Evolutionary conservation across 2,329 filamentous ascomycete genomes (phyloP), one percentile per base, ranked within the genome.

Genomic region (Cytospora paraplurivora): DNA sequence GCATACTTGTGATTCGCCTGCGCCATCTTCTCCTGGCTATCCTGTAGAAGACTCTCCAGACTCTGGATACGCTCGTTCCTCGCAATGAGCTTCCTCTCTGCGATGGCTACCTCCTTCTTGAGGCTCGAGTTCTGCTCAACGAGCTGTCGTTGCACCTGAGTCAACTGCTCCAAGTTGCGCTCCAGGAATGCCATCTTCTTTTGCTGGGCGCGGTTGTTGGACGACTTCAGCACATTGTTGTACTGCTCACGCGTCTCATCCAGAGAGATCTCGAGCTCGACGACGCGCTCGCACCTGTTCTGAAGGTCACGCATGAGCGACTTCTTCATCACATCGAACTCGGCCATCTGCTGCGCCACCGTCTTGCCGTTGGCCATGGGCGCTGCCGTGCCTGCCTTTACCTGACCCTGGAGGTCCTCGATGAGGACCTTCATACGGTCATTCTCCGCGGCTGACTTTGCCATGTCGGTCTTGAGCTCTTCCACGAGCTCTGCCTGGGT

Each of bases 181-280:
- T 99, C 95, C 57, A 99, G 81, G 85, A 99, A 99, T 17, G 95
- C 96, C 91, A 99, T 98, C 86, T 99, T 99, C 90, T 99, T 99
- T 79, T 99, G 95, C 81, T 99, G 95, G 32, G 95, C 94, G 65
- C 95, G 90, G 82, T 96, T 98, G 82, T 99, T 99, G 69, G 92
- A 97, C 56, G 92, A 95, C 62, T 94, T 89, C 64, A 99, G 85
- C 66, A 99, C 95, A 72, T 97, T 97, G 82, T 99, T 98, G 81
- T 99, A 99, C 79, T 99, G 95, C 81, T 99, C 95, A 62, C 95
- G 88, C 0, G 95, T 97, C 81, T 97, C 93, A 74, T 99, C 95
- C 57, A 99, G 85, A 41, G 92, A 96, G 72, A 99, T 99, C 78
- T 99, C 95, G 34, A 99, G 87, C 81, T 99, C 95, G 19, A 99